A percentile compares a stretch with the other conserved stretches of the same genome.
phyloP scores from a whole-genome alignment of 768 basidiomycete species.

The Tylopilus intermedius region DNA sequence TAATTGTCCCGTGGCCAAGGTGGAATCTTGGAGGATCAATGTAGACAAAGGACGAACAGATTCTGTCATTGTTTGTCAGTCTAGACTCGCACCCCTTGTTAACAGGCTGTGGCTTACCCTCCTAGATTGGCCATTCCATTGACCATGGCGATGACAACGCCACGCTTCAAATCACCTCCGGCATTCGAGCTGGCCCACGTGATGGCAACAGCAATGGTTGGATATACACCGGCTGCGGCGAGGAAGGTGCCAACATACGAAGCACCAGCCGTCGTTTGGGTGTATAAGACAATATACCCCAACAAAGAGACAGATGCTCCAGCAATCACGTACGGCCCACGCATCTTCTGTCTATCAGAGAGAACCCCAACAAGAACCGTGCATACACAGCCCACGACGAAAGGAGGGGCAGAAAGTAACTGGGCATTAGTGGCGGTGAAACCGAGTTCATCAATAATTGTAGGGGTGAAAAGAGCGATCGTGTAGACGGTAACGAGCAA shows the following conservation, averaged over 20 bases:
- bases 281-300: slow-evolving; percentile 5
- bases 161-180: slow-evolving; percentile 53
- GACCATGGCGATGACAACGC: slow-evolving; percentile 49
- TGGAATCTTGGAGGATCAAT: slow-evolving; percentile 34
- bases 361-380: slow-evolving; percentile 38
- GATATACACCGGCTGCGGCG: slow-evolving; percentile 48
- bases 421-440: slow-evolving; percentile 49
- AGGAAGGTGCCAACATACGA: slow-evolving; percentile 46
- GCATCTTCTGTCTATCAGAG: slow-evolving; percentile 3
- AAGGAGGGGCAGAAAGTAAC: slow-evolving; percentile 45
- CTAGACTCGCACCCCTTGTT: not conserved
- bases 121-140: slow-evolving; percentile 41
- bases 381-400: slow-evolving; percentile 41
- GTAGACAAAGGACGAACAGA: slow-evolving; percentile 41
- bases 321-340: slow-evolving; percentile 2
- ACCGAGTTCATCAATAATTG: slow-evolving; percentile 46
- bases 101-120: slow-evolving; percentile 32
- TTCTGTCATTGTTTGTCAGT: slow-evolving; percentile 20
- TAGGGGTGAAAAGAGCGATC: slow-evolving; percentile 46
- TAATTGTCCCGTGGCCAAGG: slow-evolving; percentile 34
- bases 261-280: not conserved
- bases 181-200: slow-evolving; percentile 55
- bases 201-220: slow-evolving; percentile 43
- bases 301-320: slow-evolving; percentile 3
- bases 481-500: slow-evolving; percentile 42